These are phyloP conservation scores for Dendrocalamus latiflorus DNA, from an alignment of 202 grass and related monocot species.

Conservation along the genomic window DNA sequence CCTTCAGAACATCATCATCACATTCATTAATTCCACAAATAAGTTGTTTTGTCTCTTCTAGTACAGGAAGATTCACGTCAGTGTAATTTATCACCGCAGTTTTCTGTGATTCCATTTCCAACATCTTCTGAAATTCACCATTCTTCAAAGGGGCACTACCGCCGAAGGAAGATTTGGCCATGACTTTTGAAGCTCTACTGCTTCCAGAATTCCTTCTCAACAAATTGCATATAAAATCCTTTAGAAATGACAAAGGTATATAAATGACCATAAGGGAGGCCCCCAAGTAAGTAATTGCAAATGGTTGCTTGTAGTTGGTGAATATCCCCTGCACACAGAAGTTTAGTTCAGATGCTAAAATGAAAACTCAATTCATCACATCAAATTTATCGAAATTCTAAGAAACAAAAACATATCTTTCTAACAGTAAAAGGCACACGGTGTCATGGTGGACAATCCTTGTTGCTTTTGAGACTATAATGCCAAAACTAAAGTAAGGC, in stretches of 20 bases:
- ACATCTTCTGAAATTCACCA: slow-evolving; percentile 56
- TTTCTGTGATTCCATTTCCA: slow-evolving; percentile 80
- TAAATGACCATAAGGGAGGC: slow-evolving; percentile 95
- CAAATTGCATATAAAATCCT: slow-evolving; percentile 67
- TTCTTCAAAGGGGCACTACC: slow-evolving; percentile 48
- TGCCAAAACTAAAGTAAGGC: background rate
- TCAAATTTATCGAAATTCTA: background rate
- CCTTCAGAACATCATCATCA: slow-evolving; percentile 35
- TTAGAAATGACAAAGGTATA: slow-evolving; percentile 77
- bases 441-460: background rate
- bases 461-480: background rate
- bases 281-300: slow-evolving; percentile 88
- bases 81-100: slow-evolving; percentile 54
- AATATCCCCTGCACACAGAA: slow-evolving; percentile 73
- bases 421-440: background rate
- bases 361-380: background rate
- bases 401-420: background rate
- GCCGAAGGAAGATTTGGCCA: slow-evolving; percentile 56
- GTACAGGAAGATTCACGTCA: slow-evolving; percentile 46
- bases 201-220: slow-evolving; percentile 46
- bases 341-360: background rate
- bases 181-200: slow-evolving; percentile 42
- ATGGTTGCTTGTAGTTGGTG: slow-evolving; percentile 87
- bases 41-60: slow-evolving; percentile 54
- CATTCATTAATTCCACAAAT: slow-evolving; percentile 48